phyloP scores from a whole-genome alignment of 345 rosid species.

The Eucalyptus virginea region DNA sequence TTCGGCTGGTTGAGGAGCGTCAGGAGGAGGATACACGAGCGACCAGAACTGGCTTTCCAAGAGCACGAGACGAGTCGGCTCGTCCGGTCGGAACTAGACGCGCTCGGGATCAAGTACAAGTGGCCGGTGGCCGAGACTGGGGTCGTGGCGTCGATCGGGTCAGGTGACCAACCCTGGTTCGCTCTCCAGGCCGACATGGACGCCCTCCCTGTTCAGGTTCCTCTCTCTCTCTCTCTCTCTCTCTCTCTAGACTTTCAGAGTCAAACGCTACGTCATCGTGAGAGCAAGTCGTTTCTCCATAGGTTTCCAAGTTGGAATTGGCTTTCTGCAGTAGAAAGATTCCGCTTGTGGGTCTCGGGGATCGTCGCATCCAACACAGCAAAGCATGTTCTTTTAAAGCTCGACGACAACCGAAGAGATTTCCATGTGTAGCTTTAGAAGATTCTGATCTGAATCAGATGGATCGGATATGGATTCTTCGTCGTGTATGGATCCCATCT shows the following conservation, averaged over 20 bases:
- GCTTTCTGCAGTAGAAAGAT: not conserved
- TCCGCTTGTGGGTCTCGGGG: not conserved
- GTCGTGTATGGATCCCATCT: not conserved
- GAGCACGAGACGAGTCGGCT: slow-evolving; percentile 27
- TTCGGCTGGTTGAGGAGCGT: slow-evolving; percentile 20
- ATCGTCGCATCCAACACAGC: not conserved
- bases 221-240: no score
- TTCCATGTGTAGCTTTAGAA: not conserved
- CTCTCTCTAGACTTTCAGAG: no score
- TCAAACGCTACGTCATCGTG: not conserved
- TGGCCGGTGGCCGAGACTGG: slow-evolving; percentile 50
- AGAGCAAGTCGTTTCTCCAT: not conserved
- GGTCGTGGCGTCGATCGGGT: slow-evolving; percentile 30
- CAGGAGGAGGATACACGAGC: slow-evolving; percentile 32
- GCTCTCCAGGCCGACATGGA: slow-evolving; percentile 55
- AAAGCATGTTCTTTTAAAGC: not conserved
- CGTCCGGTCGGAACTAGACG: slow-evolving; percentile 23
- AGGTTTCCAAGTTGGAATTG: not conserved
- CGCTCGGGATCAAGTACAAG: slow-evolving; percentile 20
- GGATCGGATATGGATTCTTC: not conserved
- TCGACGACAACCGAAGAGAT: not conserved
- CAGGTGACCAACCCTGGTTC: slow-evolving; percentile 30
- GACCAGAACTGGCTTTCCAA: slow-evolving; percentile 36
- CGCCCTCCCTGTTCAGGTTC: slow-evolving; percentile 42
- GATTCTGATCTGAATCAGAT: not conserved